phyloP scores from a whole-genome alignment of 2,329 filamentous ascomycete species.

The Trichoderma cornu-damae region DNA sequence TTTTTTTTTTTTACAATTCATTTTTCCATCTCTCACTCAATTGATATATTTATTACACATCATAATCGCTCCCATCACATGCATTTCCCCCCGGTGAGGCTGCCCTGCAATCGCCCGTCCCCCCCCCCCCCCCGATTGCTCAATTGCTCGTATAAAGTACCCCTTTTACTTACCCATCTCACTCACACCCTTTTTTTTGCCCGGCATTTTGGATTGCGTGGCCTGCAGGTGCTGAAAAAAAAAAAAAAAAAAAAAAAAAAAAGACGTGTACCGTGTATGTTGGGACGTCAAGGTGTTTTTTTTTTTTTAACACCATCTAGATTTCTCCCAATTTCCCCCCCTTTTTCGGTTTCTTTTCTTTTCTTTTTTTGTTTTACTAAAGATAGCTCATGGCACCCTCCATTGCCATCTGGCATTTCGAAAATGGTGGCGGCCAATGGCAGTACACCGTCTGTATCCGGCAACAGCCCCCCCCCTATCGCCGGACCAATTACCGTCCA shows the following conservation, averaged over 20 bases:
- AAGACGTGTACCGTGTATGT: not conserved
- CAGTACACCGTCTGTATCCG: conserved; percentile 9
- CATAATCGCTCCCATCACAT: not conserved
- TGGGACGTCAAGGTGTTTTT: not conserved
- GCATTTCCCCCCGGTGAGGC: not conserved
- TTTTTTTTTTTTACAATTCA: not conserved
- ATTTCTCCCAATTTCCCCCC: too few species aligned
- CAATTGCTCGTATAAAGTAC: not conserved
- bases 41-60: not conserved
- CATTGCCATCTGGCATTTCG: not conserved
- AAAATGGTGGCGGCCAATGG: conserved; percentile 6
- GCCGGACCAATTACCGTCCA: not conserved
- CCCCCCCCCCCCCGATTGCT: not conserved
- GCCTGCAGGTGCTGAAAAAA: not conserved
- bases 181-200: too few species aligned
- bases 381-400: not conserved
- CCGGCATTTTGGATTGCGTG: not conserved
- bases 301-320: not conserved
- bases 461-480: not conserved
- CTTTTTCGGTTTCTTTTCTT: not conserved
- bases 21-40: too few species aligned
- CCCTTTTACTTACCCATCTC: not conserved
- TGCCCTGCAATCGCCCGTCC: not conserved
- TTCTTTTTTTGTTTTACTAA: not conserved
- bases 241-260: not conserved